Evolutionary conservation across 345 rosid genomes (phyloP).

Genomic region (Populus nigra): DNA sequence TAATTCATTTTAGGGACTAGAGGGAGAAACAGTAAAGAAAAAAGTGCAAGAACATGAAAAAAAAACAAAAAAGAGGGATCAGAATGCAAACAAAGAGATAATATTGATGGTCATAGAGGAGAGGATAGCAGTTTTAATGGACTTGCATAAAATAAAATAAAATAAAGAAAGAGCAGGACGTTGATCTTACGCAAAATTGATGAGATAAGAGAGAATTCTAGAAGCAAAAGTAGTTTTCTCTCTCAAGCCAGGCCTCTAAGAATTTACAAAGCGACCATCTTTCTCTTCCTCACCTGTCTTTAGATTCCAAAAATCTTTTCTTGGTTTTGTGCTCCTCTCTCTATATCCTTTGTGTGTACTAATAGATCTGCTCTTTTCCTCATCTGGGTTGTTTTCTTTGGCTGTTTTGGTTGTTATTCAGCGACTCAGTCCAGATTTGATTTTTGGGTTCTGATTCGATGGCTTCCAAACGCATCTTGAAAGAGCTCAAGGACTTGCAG

Average conservation of each 20-base stretch:
- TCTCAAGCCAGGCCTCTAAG: not conserved
- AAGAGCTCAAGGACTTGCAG: conserved; percentile 41
- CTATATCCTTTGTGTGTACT: not conserved
- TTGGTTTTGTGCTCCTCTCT: not conserved
- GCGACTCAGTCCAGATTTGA: not conserved
- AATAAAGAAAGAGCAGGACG: not conserved
- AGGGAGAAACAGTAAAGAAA: not conserved
- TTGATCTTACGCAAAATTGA: conserved; percentile 4
- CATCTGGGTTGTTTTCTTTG: not conserved
- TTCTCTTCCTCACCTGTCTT: not conserved
- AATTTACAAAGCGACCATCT: not conserved
- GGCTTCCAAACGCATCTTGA: conserved; percentile 47
- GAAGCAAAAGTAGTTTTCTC: not conserved
- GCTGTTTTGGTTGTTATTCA: not conserved
- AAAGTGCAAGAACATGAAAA: not conserved
- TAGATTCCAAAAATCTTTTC: not conserved
- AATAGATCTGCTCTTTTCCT: not conserved
- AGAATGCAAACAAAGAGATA: no score
- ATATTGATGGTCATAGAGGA: no score
- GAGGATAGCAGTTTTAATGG: no score
- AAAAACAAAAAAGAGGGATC: not conserved
- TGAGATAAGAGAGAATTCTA: conserved; percentile 14
- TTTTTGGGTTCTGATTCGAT: conserved; percentile 10
- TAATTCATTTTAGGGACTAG: no score
- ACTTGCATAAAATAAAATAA: not conserved